Base-by-base conservation (phyloP, 345 rosid species). In the Populus deltoides region DNA sequence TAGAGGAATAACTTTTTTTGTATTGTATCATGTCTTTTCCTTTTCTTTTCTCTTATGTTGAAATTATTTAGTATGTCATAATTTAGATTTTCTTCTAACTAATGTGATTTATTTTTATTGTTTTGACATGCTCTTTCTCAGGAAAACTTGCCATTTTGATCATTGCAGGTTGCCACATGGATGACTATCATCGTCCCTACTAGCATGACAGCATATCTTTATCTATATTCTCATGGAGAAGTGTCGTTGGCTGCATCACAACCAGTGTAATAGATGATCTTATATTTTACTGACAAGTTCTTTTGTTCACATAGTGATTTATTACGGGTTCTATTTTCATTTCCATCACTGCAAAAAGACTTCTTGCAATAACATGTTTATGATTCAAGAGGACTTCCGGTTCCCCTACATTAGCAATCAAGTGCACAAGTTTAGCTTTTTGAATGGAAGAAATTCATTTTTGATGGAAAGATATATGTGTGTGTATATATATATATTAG, bases 201-300 rank as follows among this genome's bases (percentile, higher is more conserved):
- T 66, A 96, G 99, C 85, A 92, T 96, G 98, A 92, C 97, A 22
- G 92, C 97, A 3, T 96, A 96, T 86, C 90, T 96, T 71, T 92
- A 91, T 84, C 94, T 96, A 31, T 96, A 96, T 87, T 96, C 99
- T 33, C 97, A 90, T 31, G 98, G 99, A 80, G 98, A 96, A 89
- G 97, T 92, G 33, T 89, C 92, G 4, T 84, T 90, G 87, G 99
- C 98, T 69, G 99, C 99, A 72, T 92, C 91, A 78, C 98, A 96
- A 91, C 98, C 99, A 88, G 97, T 96, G 98, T 96, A 96, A 92
- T 96, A 96, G 99, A 96, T 88, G 94, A 91, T 79, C 75, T 73
- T 68, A 39, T 55, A 70, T 29, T 15, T 78, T 73, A 29, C 8
- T 63, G n/a, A 59, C 20, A 36, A 68, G 68, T 36, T 25, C 66